Evolutionary conservation across 345 rosid species (phyloP).

Genomic region (Corchorus capsularis): DNA sequence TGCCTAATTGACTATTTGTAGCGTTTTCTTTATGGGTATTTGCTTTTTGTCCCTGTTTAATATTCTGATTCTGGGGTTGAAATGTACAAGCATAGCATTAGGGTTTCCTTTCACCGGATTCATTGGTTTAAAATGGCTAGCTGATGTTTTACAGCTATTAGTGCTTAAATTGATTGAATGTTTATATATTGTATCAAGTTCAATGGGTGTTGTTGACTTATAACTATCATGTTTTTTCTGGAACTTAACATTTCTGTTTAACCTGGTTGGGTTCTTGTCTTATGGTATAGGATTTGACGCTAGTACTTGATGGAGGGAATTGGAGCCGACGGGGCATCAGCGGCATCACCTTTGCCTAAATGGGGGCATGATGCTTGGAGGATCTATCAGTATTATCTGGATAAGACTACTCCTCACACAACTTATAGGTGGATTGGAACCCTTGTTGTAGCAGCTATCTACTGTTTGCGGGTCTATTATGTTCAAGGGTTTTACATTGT

Average conservation of each 20-base stretch:
- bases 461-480: constrained; percentile 67
- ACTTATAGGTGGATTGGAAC: constrained; percentile 89
- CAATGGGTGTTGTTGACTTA: neutral
- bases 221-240: neutral
- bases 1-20: neutral
- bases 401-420: constrained; percentile 83
- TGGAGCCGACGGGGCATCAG: constrained; percentile 62
- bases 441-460: constrained; percentile 46
- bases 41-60: neutral
- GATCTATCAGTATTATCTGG: constrained; percentile 82
- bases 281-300: constrained; percentile 33
- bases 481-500: constrained; percentile 87
- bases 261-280: constrained; percentile 22
- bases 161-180: constrained; percentile 15
- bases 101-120: neutral
- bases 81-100: neutral
- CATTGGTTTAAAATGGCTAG: neutral
- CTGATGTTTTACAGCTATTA: neutral
- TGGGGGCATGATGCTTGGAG: constrained; percentile 77
- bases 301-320: constrained; percentile 65
- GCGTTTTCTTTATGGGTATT: neutral
- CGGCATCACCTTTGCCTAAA: constrained; percentile 63
- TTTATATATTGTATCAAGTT: neutral
- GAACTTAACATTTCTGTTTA: neutral
- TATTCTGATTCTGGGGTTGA: neutral